Percentiles rank a stretch among this genome's conserved stretches.
These are phyloP conservation scores for Cryptococcus sp. DNA, from an alignment of 1,284 basidiomycete species.

Conservation along the genomic window DNA sequence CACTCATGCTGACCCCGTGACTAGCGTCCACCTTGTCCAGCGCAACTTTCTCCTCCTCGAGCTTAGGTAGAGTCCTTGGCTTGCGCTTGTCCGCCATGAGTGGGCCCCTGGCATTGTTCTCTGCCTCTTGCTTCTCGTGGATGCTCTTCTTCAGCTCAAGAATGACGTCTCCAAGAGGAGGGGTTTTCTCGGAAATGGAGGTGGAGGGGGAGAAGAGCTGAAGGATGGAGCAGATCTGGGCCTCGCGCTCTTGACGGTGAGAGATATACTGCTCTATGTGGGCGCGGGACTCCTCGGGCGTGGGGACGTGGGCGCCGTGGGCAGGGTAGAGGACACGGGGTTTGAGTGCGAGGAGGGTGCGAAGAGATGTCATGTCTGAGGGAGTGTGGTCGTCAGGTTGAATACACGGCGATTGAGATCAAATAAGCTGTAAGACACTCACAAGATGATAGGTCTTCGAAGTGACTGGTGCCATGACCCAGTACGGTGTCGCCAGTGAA, in stretches of 20 bases:
- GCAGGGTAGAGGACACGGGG: slow-evolving; percentile 68
- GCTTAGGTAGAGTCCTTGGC: slow-evolving; percentile 7
- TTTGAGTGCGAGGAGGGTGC: slow-evolving; percentile 40
- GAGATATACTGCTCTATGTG: slow-evolving; percentile 69
- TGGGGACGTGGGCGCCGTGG: slow-evolving; percentile 68
- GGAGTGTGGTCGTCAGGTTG: not conserved
- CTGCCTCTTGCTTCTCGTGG: slow-evolving; percentile 12
- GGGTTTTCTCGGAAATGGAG: not conserved
- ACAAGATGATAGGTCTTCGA: slow-evolving; percentile 78
- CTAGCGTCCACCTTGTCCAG: slow-evolving; percentile 5
- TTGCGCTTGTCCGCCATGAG: slow-evolving; percentile 15
- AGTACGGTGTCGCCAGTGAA: slow-evolving; percentile 90
- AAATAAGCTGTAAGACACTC: slow-evolving; percentile 53
- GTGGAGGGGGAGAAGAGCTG: slow-evolving; percentile 1
- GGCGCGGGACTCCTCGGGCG: slow-evolving; percentile 46
- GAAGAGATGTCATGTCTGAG: slow-evolving; percentile 40
- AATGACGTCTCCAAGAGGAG: not conserved
- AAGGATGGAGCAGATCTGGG: slow-evolving; percentile 58
- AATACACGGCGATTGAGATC: too few species aligned
- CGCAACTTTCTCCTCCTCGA: slow-evolving; percentile 12
- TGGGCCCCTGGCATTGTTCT: slow-evolving; percentile 14
- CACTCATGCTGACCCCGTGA: slow-evolving; percentile 15
- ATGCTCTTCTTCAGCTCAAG: slow-evolving; percentile 10
- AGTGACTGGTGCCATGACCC: slow-evolving; percentile 85
- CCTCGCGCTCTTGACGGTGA: slow-evolving; percentile 78